These are phyloP conservation scores for Solanum piurae DNA, from an alignment of 257 asterid species.

Conservation along the genomic window DNA sequence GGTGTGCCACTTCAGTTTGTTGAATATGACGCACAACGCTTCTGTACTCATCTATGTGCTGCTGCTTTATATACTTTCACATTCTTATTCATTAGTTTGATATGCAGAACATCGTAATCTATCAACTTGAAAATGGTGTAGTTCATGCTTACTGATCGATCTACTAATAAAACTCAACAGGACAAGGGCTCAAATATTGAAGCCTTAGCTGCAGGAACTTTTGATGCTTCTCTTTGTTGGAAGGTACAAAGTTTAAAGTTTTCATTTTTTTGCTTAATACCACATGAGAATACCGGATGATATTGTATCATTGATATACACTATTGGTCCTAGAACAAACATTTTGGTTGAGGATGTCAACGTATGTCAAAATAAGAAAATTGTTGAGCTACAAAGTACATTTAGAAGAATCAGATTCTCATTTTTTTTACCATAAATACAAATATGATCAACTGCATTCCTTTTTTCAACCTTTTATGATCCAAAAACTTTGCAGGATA, in stretches of 20 bases:
- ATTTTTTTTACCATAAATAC: background rate
- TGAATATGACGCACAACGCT: background rate
- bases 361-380: background rate
- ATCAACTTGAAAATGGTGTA: background rate
- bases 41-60: background rate
- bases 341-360: background rate
- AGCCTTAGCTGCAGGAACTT: constrained; percentile 33
- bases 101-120: background rate
- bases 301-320: background rate
- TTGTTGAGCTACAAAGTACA: background rate
- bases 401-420: background rate
- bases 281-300: background rate
- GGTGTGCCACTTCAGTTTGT: background rate
- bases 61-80: background rate
- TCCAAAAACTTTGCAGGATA: constrained; percentile 33
- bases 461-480: background rate
- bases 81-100: background rate
- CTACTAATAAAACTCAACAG: constrained; percentile 12
- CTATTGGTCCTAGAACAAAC: background rate
- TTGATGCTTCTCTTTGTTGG: constrained; percentile 46
- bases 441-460: background rate
- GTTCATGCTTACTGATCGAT: background rate
- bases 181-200: constrained; percentile 38
- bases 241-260: constrained; percentile 21
- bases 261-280: background rate